Evolutionary conservation across 257 asterid species (phyloP).

Genomic region (Solanum lycopersicoides): DNA sequence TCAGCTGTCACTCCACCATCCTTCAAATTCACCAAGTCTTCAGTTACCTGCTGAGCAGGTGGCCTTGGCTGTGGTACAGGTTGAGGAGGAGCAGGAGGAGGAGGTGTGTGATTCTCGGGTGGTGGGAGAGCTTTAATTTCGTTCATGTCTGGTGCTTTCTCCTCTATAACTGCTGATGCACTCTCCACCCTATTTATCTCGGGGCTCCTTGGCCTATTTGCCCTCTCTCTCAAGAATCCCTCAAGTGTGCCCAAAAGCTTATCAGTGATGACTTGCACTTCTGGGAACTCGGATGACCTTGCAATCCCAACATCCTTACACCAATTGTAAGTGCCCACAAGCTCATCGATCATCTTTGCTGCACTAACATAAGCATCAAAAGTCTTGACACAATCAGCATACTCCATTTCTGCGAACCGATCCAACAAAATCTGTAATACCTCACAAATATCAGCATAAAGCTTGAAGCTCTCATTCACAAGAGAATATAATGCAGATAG

Average conservation of each 20-base stretch:
- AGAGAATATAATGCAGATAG: slow-evolving; percentile 37
- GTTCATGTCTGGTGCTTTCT: slow-evolving; percentile 14
- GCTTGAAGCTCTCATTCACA: slow-evolving; percentile 51
- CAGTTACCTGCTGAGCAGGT: slow-evolving; percentile 18
- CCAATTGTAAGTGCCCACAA: slow-evolving; percentile 41
- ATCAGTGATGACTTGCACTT: slow-evolving; percentile 42
- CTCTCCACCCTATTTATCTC: slow-evolving; percentile 18
- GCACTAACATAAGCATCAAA: slow-evolving; percentile 63
- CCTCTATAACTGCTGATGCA: slow-evolving; percentile 13
- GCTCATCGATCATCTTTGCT: slow-evolving; percentile 46
- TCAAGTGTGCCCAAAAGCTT: slow-evolving; percentile 52
- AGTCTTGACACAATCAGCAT: slow-evolving; percentile 36
- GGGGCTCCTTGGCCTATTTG: slow-evolving; percentile 20
- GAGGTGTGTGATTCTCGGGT: slow-evolving; percentile 26
- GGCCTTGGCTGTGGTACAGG: slow-evolving; percentile 14
- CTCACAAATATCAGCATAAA: slow-evolving; percentile 36
- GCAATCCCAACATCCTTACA: slow-evolving; percentile 44
- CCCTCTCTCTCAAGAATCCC: slow-evolving; percentile 39
- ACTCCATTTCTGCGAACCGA: slow-evolving; percentile 45
- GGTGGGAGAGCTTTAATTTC: slow-evolving; percentile 53
- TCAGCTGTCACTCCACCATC: slow-evolving; percentile 43
- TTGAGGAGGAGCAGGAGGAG: slow-evolving; percentile 6
- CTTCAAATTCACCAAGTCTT: slow-evolving; percentile 44
- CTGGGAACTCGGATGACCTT: slow-evolving; percentile 53
- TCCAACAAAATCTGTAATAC: slow-evolving; percentile 30